phyloP scores from a whole-genome alignment of 2,329 filamentous ascomycete species.

The Neofusicoccum ribis region DNA sequence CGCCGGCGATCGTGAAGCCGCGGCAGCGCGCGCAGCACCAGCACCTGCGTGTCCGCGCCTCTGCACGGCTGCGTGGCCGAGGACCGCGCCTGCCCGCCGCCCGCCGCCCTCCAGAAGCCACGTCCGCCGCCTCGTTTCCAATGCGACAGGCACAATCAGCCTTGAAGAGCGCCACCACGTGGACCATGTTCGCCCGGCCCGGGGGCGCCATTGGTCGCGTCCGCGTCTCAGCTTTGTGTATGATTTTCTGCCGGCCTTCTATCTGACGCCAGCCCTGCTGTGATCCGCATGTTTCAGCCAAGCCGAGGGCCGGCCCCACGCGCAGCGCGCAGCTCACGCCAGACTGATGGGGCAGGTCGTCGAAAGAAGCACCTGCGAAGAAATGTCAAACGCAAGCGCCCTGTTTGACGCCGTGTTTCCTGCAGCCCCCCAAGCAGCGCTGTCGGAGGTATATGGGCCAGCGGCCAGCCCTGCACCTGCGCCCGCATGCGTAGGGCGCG shows the following conservation, averaged over 20 bases:
- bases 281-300: slow-evolving; percentile 17
- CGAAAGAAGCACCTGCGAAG: neutral
- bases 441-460: too few species aligned
- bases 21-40: too few species aligned
- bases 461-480: neutral
- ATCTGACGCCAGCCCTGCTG: slow-evolving; percentile 15
- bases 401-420: neutral
- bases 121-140: neutral
- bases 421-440: neutral
- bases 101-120: too few species aligned
- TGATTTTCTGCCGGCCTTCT: neutral
- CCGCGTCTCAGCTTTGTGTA: neutral
- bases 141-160: neutral
- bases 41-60: neutral
- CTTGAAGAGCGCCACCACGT: slow-evolving; percentile 8
- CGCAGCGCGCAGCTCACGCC: neutral
- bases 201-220: neutral
- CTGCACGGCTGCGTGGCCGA: neutral
- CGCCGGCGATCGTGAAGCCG: neutral
- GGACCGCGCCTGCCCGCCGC: neutral
- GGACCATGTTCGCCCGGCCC: neutral
- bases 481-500: neutral
- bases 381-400: neutral
- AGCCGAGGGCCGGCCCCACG: neutral
- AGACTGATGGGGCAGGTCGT: neutral